phyloP scores from a whole-genome alignment of 1,284 basidiomycete species.

The Ceratobasidium sp. region DNA sequence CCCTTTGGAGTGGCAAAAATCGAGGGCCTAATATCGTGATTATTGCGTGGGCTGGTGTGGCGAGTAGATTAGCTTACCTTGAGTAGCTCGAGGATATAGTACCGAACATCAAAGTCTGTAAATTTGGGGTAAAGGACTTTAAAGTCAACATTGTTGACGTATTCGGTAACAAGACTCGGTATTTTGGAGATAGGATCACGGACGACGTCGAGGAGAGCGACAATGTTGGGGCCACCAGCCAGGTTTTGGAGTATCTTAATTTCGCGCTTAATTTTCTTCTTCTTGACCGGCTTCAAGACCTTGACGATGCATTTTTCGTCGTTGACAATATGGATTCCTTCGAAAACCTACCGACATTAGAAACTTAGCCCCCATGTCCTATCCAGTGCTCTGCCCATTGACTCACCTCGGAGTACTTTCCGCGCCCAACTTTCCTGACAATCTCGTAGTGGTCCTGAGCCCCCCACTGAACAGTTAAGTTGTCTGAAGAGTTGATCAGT shows the following conservation, averaged over 20 bases:
- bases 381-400: background rate
- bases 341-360: slow-evolving; percentile 79
- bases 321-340: slow-evolving; percentile 92
- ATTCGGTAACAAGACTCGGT: slow-evolving; percentile 97
- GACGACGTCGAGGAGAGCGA: slow-evolving; percentile 92
- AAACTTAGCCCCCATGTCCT: background rate
- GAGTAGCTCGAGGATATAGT: slow-evolving; percentile 95
- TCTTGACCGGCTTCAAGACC: slow-evolving; percentile 98
- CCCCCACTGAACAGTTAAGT: slow-evolving; percentile 93
- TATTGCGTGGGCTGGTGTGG: slow-evolving; percentile 4
- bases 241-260: slow-evolving; percentile 99
- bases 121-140: slow-evolving; percentile 96
- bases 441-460: slow-evolving; percentile 99
- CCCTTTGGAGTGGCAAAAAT: slow-evolving; percentile 97
- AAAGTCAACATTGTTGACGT: slow-evolving; percentile 98
- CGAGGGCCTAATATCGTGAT: slow-evolving; percentile 73
- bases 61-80: slow-evolving; percentile 66
- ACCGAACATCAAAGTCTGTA: slow-evolving; percentile 94
- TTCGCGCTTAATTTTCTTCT: slow-evolving; percentile 99
- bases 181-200: slow-evolving; percentile 95
- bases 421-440: slow-evolving; percentile 94
- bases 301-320: slow-evolving; percentile 99
- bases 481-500: slow-evolving; percentile 64
- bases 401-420: slow-evolving; percentile 93
- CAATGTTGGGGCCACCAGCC: slow-evolving; percentile 91